Evolutionary conservation across 495 filamentous ascomycete genomes (phyloP), one percentile per base, ranked within the genome.

Genomic region (Penicillium steckii): DNA sequence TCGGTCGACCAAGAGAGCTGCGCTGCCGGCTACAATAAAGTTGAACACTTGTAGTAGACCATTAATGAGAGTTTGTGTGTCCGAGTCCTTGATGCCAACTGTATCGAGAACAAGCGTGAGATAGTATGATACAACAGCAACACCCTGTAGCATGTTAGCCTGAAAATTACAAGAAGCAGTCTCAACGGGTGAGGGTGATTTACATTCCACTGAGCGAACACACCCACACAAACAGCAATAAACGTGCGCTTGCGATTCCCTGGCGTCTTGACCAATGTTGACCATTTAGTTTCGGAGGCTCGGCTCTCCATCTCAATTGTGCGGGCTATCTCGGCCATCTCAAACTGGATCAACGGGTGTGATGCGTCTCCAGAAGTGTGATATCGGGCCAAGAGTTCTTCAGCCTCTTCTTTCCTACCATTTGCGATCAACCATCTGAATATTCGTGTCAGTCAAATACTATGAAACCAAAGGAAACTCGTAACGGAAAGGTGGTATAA

Each of bases 241-340:
- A 67, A 56, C 2, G 85, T 62, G 10, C 85, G 76, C 57, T 85
- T 82, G 9, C 84, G 76, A 70, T 89, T 89, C 53, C 86, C 86
- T 57, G 77, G 81, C 41, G 85, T 87, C 42, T 67, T 67, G 69
- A 87, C 72, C 67, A 87, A 82, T 53, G 85, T 81, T 9, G 56
- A 35, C 64, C 71, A 80, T 24, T 60, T 54, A 7, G 44, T 64
- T 40, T 57, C 48, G 22, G 71, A 61, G 15, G 63, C 58, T 32
- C 52, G 45, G 44, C 62, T 57, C 27, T 71, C 68, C 19, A 61
- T 44, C n/a, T 57, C 56, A 9, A 73, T 55, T 6, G 66, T 59
- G 15, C 44, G 43, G 12, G 53, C 44, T 26, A 67, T 69, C 48
- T 69, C 60, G 2, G 53, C 37, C 47, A 72, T 69, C 30, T 72